Evolutionary conservation across 2,329 filamentous ascomycete species (phyloP).

Genomic region (Colletotrichum costaricense): DNA sequence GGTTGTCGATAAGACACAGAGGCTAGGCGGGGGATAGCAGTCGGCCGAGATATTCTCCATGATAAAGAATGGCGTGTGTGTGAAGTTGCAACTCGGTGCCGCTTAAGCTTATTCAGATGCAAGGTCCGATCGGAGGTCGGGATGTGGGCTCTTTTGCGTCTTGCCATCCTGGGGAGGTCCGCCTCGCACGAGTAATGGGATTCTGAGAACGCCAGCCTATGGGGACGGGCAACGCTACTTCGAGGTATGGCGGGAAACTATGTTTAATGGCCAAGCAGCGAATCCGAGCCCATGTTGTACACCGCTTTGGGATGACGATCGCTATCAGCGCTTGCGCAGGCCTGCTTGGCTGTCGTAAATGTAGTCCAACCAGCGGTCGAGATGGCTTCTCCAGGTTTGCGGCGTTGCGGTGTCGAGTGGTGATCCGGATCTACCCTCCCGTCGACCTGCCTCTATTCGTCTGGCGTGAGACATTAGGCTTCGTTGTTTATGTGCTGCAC

Average conservation of each 20-base stretch:
- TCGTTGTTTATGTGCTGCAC: not conserved
- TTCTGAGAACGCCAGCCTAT: not conserved
- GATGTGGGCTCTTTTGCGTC: slow-evolving; percentile 9
- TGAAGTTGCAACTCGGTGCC: slow-evolving; percentile 9
- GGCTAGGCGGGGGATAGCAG: not conserved
- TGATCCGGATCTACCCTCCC: slow-evolving; percentile 5
- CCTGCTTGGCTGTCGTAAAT: slow-evolving; percentile 11
- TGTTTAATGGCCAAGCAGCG: slow-evolving; percentile 11
- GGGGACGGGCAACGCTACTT: not conserved
- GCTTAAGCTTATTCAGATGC: slow-evolving; percentile 33
- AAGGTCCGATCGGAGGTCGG: slow-evolving; percentile 32
- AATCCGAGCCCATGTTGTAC: not conserved
- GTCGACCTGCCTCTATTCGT: slow-evolving; percentile 24
- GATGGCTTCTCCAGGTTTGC: not conserved
- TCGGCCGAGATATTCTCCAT: not conserved
- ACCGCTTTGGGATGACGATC: slow-evolving; percentile 27
- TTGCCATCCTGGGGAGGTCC: not conserved
- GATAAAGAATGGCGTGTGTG: not conserved
- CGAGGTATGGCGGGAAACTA: slow-evolving; percentile 18
- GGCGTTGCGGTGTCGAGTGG: not conserved
- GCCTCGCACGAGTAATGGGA: slow-evolving; percentile 28
- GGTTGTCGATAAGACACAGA: not conserved
- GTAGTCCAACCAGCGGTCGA: slow-evolving; percentile 15
- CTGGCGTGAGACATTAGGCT: slow-evolving; percentile 27
- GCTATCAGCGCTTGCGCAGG: slow-evolving; percentile 15